Evolutionary conservation across 352 stramenopile species (phyloP).

Genomic region (Pythium insidiosum): DNA sequence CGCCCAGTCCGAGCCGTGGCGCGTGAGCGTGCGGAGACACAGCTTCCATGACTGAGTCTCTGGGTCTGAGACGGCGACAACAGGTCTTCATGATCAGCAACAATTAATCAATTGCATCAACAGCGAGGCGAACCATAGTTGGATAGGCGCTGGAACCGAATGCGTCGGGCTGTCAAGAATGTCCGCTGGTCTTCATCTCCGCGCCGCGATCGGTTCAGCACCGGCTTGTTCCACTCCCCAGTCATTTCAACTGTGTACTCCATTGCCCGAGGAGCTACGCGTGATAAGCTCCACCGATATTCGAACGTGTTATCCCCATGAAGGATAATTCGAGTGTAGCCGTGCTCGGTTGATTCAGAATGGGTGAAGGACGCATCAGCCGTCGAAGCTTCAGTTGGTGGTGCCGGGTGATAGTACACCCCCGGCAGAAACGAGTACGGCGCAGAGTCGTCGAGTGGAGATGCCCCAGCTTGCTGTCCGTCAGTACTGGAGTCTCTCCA

Average conservation of each 20-base stretch:
- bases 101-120: background rate
- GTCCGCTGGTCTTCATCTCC: slow-evolving; percentile 67
- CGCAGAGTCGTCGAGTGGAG: background rate
- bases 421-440: slow-evolving; percentile 57
- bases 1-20: slow-evolving; percentile 65
- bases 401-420: slow-evolving; percentile 30
- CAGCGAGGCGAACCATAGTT: slow-evolving; percentile 42
- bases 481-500: no score
- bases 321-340: slow-evolving; percentile 26
- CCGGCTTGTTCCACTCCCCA: slow-evolving; percentile 58
- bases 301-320: slow-evolving; percentile 81
- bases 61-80: slow-evolving; percentile 26
- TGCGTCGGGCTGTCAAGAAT: slow-evolving; percentile 41
- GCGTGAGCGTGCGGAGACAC: slow-evolving; percentile 55
- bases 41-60: slow-evolving; percentile 56
- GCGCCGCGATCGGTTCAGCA: slow-evolving; percentile 65
- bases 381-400: background rate
- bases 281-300: slow-evolving; percentile 61
- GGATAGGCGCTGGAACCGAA: slow-evolving; percentile 65
- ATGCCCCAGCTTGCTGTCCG: slow-evolving; percentile 11
- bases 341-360: no score
- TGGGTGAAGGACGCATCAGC: no score
- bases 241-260: slow-evolving; percentile 65
- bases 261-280: slow-evolving; percentile 42
- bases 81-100: background rate